phyloP scores from a whole-genome alignment of 2,329 filamentous ascomycete species.

The Scytalidium sp. region DNA sequence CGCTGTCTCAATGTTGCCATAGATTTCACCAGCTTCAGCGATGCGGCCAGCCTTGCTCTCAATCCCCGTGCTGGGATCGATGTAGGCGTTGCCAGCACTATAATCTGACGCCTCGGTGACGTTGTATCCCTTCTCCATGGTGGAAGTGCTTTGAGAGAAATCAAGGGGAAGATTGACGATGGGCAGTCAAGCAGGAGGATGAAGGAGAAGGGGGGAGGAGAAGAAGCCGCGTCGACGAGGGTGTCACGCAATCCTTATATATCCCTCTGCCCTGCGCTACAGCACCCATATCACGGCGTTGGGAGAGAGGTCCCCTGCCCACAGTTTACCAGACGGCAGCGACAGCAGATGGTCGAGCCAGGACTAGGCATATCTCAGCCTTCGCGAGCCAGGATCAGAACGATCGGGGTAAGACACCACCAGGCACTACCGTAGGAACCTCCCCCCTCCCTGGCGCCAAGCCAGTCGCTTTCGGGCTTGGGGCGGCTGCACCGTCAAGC shows the following conservation, averaged over 20 bases:
- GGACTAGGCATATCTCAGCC: not conserved
- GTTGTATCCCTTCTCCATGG: conserved; percentile 22
- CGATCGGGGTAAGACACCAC: too few relatives aligned
- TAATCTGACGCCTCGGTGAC: conserved; percentile 16
- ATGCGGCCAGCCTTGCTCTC: conserved; percentile 29
- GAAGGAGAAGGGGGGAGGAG: not conserved
- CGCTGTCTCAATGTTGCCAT: conserved; percentile 46
- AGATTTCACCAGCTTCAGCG: conserved; percentile 48
- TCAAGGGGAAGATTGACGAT: not conserved
- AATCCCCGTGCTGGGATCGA: conserved; percentile 16
- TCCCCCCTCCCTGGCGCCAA: too few relatives aligned
- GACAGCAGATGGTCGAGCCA: not conserved
- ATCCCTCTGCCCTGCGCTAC: not conserved
- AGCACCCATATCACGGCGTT: not conserved
- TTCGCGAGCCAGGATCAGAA: not conserved
- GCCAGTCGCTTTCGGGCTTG: too few relatives aligned
- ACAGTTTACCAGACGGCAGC: not conserved
- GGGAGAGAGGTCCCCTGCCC: not conserved
- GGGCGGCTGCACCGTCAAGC: too few relatives aligned
- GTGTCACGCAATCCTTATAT: conserved; percentile 6
- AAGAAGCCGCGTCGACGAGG: not conserved
- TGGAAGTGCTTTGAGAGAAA: conserved; percentile 4
- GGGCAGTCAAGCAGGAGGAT: not conserved
- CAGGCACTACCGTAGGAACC: too few relatives aligned
- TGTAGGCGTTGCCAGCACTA: conserved; percentile 12